Evolutionary conservation across 805 yeast species (phyloP), one percentile per base, ranked within the genome.

Genomic region (Yamadazyma akitaensis): DNA sequence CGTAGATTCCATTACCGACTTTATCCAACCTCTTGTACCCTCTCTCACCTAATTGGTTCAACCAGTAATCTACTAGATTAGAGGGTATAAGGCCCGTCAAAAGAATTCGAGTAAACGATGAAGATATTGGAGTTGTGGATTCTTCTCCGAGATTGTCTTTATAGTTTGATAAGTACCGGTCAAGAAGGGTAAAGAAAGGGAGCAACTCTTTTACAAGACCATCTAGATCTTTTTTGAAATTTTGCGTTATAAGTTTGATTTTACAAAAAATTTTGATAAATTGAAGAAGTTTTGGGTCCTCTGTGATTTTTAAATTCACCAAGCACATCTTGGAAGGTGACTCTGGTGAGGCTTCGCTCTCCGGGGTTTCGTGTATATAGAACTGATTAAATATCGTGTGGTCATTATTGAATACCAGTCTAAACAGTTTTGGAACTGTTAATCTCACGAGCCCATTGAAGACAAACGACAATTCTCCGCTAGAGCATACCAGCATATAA

Each of bases 11-110:
- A 31, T 70, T 73, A 0, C 85, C 84, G 14, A 74, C 43, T 43
- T 72, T 74, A 2, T 65, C 63, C 77, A 88, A 77, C 52, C 79
- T 70, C 50, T 76, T 79, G 16, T 79, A 59, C 25, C 87, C 87
- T 50, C 85, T 67, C 50, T 84, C 89, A 0, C 88, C 90, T 30
- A 85, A 65, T 40, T 81, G 79, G 53, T 83, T 82, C 18, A 78
- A 72, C 57, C 86, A 65, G 81, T 82, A 85, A 46, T 79, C 81
- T 48, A 72, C 74, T 1, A 80, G 64, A 0, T 70, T 62, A 12
- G 66, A 70, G 1, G 80, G 72, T 48, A 82, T 68, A 43, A 77
- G 65, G 1, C 85, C 85, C 0, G 86, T 79, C 10, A 43, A 26
- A 2, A 43, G 16, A 18, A 43, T 36, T 14, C 21, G 26, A 14